These are phyloP conservation scores for Termitomyces sp. DNA, from an alignment of 768 basidiomycete species.

Conservation along the genomic window DNA sequence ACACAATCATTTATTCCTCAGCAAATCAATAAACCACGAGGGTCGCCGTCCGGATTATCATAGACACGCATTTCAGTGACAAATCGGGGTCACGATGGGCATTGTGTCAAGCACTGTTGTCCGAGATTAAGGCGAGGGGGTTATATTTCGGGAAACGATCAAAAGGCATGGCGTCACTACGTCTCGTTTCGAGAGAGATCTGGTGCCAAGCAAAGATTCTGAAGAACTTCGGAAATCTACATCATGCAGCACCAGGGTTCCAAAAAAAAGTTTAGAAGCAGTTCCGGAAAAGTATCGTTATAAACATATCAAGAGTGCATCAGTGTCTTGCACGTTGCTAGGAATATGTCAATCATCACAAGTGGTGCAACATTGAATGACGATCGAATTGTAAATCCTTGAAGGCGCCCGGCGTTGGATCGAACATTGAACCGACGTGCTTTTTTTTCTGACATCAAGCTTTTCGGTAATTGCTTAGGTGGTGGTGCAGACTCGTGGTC, in stretches of 20 bases:
- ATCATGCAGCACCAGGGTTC: not conserved
- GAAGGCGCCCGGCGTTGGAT: not conserved
- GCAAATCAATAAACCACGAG: not conserved
- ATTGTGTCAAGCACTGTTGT: slow-evolving; percentile 12
- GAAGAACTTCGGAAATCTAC: slow-evolving; percentile 12
- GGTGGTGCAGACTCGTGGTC: not conserved
- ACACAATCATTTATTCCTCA: not conserved
- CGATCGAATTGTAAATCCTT: not conserved
- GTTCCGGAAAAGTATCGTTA: too few species aligned
- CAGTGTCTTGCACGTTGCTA: not conserved
- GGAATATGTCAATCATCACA: not conserved
- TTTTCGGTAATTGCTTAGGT: too few species aligned
- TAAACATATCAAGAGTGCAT: not conserved
- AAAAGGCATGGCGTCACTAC: slow-evolving; percentile 2
- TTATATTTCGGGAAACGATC: slow-evolving; percentile 11
- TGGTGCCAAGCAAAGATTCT: not conserved
- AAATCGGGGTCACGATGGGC: slow-evolving; percentile 16
- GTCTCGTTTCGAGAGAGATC: not conserved
- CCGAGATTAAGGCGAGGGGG: slow-evolving; percentile 22
- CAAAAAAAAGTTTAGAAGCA: not conserved
- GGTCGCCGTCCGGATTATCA: not conserved
- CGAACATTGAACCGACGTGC: not conserved
- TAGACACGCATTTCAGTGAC: not conserved
- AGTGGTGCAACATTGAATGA: not conserved
- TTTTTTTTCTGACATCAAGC: not conserved